Percentiles rank a stretch among this genome's conserved stretches.
Conservation (phyloP, 108 stramenopile genomes). For the Cyclotella cryptica region DNA sequence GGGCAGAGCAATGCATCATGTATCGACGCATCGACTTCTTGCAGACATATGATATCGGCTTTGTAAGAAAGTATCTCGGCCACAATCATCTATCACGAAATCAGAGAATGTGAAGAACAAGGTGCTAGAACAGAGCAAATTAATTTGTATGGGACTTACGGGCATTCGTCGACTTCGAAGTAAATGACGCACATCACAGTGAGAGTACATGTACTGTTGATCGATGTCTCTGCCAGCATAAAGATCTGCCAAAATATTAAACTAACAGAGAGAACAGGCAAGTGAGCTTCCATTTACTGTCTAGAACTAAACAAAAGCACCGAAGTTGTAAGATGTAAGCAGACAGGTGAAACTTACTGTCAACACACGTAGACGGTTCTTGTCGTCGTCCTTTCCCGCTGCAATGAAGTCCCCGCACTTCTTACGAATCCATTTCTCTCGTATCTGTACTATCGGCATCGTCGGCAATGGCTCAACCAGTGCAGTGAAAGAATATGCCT, state of each 20-base stretch:
- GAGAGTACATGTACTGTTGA: slow-evolving; percentile 52
- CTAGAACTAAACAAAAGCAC: background rate
- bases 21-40: slow-evolving; percentile 73
- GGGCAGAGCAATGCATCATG: slow-evolving; percentile 42
- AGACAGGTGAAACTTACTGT: slow-evolving; percentile 42
- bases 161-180: slow-evolving; percentile 64
- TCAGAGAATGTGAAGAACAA: background rate
- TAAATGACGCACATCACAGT: slow-evolving; percentile 55
- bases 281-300: background rate
- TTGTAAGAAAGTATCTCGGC: slow-evolving; percentile 72
- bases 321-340: background rate
- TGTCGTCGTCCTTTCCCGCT: background rate
- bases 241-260: slow-evolving; percentile 82
- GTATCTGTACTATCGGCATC: slow-evolving; percentile 50
- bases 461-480: slow-evolving; percentile 32
- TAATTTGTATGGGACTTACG: background rate
- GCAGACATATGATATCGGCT: slow-evolving; percentile 81
- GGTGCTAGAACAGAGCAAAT: background rate
- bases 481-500: slow-evolving; percentile 39
- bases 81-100: slow-evolving; percentile 54
- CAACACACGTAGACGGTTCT: slow-evolving; percentile 28
- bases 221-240: slow-evolving; percentile 45
- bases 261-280: slow-evolving; percentile 23
- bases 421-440: slow-evolving; percentile 36
- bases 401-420: background rate